Evolutionary conservation across 2,329 filamentous ascomycete genomes (phyloP), one percentile per base, ranked within the genome.

Genomic region (Penicillium janthinellum): DNA sequence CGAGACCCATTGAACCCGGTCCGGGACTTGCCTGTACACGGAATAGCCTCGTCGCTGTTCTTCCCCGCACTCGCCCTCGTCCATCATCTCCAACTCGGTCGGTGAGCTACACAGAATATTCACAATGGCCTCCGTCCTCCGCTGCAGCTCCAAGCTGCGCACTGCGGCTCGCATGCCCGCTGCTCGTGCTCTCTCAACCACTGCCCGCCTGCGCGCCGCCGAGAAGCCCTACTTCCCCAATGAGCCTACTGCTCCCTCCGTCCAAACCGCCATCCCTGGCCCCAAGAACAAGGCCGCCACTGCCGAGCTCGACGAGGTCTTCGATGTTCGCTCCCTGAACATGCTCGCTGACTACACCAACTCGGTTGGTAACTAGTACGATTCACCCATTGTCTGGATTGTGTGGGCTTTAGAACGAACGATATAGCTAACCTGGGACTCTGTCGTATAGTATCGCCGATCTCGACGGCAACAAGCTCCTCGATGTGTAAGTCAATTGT

Each of bases 281-380:
- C 91, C 91, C 39, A 84, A 88, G 79, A 87, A 88, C 76, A 83
- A 87, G 79, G 84, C 86, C 68, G 84, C 85, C 53, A 87, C 90
- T 64, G 81, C 86, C 63, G 86, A 91, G 74, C 84, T 96, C 63
- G 81, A 90, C 77, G 81, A 88, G 72, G 90, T 96, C 60, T 96
- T 95, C 72, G 92, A 96, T 76, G 94, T 90, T 5, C 85, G 92
- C 62, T 92, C 89, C 78, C 79, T 94, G 80, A 96, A 95, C 82
- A 90, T 92, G 87, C 81, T 93, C 70, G 84, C 84, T 61, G 89
- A 93, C 77, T 94, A 91, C 78, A 82, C 83, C 65, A 86, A 88
- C 78, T 90, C 88, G 69, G 78, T 83, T 60, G 92, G 92, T 71
- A 96, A 96, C 81, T 96, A 96, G 81, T 83, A 78, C 35, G 78